Percentiles rank a stretch among this genome's conserved stretches.
Conservation (phyloP, 495 filamentous ascomycete genomes). For the Aeminium ludgeri region DNA sequence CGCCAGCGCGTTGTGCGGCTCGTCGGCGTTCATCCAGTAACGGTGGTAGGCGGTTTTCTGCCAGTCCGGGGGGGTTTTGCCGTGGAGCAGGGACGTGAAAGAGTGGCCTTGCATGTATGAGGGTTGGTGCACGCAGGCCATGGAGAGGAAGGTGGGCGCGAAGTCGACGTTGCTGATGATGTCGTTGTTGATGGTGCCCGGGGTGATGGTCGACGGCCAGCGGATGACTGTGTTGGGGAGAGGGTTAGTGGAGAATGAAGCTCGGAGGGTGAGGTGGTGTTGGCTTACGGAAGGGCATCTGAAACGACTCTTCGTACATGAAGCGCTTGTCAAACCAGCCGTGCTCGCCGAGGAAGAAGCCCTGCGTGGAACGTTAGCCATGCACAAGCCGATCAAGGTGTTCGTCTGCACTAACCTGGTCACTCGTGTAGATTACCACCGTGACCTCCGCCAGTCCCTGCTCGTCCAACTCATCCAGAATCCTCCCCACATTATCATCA, state of each 20-base stretch:
- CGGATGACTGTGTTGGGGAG: constrained; percentile 8
- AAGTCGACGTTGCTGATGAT: constrained; percentile 33
- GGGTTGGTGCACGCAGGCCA: constrained; percentile 22
- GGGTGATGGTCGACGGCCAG: constrained; percentile 23
- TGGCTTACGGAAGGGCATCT: constrained; percentile 29
- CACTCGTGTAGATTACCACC: constrained; percentile 29
- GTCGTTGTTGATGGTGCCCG: constrained; percentile 24
- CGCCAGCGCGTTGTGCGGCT: constrained; percentile 27
- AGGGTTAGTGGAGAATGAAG: too few relatives aligned
- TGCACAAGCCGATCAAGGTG: background rate
- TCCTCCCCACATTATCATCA: constrained; percentile 29
- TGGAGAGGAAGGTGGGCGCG: constrained; percentile 28
- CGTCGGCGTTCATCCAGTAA: constrained; percentile 33
- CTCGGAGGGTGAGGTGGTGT: too few relatives aligned
- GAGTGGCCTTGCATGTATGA: constrained; percentile 31
- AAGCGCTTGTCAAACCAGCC: constrained; percentile 35
- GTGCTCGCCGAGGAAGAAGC: constrained; percentile 34
- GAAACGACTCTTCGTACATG: constrained; percentile 33
- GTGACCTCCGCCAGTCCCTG: constrained; percentile 25
- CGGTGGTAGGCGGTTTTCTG: constrained; percentile 32
- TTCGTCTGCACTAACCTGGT: constrained; percentile 8
- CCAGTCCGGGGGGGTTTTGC: constrained; percentile 24
- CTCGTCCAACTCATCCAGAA: constrained; percentile 28
- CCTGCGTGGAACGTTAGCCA: constrained; percentile 14
- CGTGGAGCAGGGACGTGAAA: constrained; percentile 21